Percentiles rank a stretch among this genome's conserved stretches.
These are phyloP conservation scores for Tuber calosporum DNA, from an alignment of 495 filamentous ascomycete species.

Conservation along the genomic window DNA sequence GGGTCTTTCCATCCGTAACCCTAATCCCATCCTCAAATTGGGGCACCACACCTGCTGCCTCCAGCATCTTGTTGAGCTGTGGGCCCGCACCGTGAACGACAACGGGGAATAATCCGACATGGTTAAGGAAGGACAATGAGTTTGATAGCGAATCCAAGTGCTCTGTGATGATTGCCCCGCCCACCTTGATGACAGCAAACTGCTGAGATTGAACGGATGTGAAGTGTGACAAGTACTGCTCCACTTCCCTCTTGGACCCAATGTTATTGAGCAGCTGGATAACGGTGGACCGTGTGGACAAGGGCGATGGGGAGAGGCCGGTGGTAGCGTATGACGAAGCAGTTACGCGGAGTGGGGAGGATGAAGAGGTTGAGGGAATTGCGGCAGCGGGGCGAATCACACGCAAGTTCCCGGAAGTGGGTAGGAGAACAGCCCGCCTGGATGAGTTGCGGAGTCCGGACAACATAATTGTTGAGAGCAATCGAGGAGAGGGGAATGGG, in stretches of 20 bases:
- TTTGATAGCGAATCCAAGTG: constrained; percentile 83
- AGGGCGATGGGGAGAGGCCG: constrained; percentile 11
- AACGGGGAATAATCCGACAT: constrained; percentile 91
- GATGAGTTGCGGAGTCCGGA: constrained; percentile 36
- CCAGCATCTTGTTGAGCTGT: constrained; percentile 88
- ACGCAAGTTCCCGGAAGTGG: constrained; percentile 21
- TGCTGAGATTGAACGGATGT: constrained; percentile 94
- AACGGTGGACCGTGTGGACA: constrained; percentile 75
- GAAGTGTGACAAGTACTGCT: constrained; percentile 98
- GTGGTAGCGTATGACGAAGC: constrained; percentile 17
- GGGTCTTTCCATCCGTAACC: constrained; percentile 90
- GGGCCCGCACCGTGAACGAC: constrained; percentile 95
- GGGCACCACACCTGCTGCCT: constrained; percentile 87
- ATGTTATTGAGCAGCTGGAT: constrained; percentile 93
- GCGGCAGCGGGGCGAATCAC: constrained; percentile 11
- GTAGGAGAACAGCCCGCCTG: constrained; percentile 27
- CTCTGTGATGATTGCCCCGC: constrained; percentile 93
- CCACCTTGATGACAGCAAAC: constrained; percentile 98
- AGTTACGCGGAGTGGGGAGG: constrained; percentile 19
- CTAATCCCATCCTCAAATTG: constrained; percentile 95
- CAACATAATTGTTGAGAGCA: constrained; percentile 28
- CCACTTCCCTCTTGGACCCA: constrained; percentile 91
- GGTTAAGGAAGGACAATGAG: constrained; percentile 83
- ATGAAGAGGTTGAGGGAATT: neutral
- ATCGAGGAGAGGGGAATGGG: constrained; percentile 17